Base-by-base conservation (phyloP, 306 rosid species). In the Mimosa pudica region DNA sequence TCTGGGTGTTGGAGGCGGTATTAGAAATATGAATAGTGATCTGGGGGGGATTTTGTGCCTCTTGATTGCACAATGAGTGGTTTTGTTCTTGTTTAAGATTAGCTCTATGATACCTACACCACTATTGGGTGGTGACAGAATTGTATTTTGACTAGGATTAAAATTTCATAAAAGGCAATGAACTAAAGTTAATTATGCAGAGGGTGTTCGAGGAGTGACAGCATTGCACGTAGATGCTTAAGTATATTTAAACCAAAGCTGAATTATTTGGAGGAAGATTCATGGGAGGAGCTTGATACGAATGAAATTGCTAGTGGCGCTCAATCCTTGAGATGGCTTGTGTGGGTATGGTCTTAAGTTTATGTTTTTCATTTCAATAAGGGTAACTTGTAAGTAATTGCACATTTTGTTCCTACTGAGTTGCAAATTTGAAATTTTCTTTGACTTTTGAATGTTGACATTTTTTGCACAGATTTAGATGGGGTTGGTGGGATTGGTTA, bases 201-300 rank as follows among this genome's bases (percentile, higher is more conserved):
- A 87, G 98, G 98, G 77, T 91, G 94, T 83, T 90, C 91, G 1
- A 91, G 91, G 85, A 95, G 98, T 57, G 90, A 91, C 75, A 62
- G 70, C 74, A 87, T 93, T 74, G 90, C 89, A 4, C 95, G 92
- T 52, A 86, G 96, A 77, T 92, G 96, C 90, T 86, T 92, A 85
- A 86, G 83, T 76, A 81, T 92, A 83, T 91, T 95, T 49, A 92
- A 91, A 82, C 98, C 98, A 17, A 87, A 84, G 79, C 84, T 95
- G 80, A 89, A 90, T 48, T 84, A 84, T 74, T 80, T 88, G 66
- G 90, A 89, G 71, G 98, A 84, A 77, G 98, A 95, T 68, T 92
- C 98, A 32, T 95, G 98, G 98, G 98, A 95, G 88, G 98, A 90
- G 79, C 91, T 92, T 69, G 87, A 88, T 80, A 79, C 96, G 1